Conservation (phyloP, 2,329 filamentous ascomycete species). For the Chalaropsis thielavioides region DNA sequence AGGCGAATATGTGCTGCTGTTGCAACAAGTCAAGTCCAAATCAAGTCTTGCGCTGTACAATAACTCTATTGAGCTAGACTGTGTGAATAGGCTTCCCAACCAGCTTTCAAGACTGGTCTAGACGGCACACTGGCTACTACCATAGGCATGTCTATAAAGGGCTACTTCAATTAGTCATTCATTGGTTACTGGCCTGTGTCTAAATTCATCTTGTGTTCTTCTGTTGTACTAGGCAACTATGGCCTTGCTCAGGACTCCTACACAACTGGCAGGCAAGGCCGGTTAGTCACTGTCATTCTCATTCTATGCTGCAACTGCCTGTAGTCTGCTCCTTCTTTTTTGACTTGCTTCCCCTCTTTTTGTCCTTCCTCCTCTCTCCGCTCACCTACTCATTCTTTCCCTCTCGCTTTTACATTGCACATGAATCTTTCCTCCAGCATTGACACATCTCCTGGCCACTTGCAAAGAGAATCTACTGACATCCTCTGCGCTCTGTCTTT, state of each 20-base stretch:
- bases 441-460: neutral
- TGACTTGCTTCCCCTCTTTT: neutral
- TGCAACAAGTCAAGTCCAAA: neutral
- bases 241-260: neutral
- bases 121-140: no score
- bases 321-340: neutral
- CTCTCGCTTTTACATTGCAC: neutral
- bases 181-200: neutral
- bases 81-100: no score
- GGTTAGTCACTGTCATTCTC: no score
- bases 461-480: no score
- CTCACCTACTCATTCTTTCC: neutral
- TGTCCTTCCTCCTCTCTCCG: neutral
- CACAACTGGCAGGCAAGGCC: neutral
- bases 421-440: neutral
- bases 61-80: no score
- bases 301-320: neutral
- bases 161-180: neutral
- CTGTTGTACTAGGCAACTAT: slow-evolving; percentile 1
- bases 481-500: neutral
- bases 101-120: neutral
- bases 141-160: neutral
- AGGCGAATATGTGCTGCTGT: neutral
- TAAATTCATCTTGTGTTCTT: neutral
- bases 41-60: neutral